phyloP scores from a whole-genome alignment of 2,329 filamentous ascomycete species.

The Celoporthe dispersa region DNA sequence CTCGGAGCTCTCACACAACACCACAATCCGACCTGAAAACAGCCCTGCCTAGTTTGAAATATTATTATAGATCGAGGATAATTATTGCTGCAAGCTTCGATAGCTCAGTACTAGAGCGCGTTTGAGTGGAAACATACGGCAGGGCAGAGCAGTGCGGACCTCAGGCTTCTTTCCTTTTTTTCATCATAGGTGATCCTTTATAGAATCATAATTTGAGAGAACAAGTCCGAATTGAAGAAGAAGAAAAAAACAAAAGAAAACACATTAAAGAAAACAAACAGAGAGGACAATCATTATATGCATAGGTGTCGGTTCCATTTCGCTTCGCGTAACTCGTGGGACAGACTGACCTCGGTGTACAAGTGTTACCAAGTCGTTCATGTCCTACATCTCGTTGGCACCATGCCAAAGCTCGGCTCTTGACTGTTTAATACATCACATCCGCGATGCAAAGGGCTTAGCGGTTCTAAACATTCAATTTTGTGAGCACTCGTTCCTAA shows the following conservation, averaged over 20 bases:
- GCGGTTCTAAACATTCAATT: neutral
- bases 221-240: neutral
- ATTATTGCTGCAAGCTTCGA: conserved; percentile 3
- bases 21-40: neutral
- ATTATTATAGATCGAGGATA: neutral
- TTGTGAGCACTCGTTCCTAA: neutral
- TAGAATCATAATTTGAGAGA: neutral
- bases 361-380: neutral
- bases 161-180: neutral
- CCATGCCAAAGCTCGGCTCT: neutral
- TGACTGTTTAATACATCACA: neutral
- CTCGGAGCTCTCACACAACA: neutral
- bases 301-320: neutral
- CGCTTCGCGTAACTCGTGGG: neutral
- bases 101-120: neutral
- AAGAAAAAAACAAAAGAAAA: neutral
- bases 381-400: neutral
- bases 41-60: neutral
- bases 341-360: neutral
- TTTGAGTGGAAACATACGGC: too few species aligned
- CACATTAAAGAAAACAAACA: neutral
- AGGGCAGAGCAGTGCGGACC: neutral
- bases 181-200: neutral
- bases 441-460: neutral
- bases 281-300: too few species aligned